A percentile compares a stretch with the other conserved stretches of the same genome.
phyloP scores from a whole-genome alignment of 352 stramenopile species.

The Globisporangium nunn region DNA sequence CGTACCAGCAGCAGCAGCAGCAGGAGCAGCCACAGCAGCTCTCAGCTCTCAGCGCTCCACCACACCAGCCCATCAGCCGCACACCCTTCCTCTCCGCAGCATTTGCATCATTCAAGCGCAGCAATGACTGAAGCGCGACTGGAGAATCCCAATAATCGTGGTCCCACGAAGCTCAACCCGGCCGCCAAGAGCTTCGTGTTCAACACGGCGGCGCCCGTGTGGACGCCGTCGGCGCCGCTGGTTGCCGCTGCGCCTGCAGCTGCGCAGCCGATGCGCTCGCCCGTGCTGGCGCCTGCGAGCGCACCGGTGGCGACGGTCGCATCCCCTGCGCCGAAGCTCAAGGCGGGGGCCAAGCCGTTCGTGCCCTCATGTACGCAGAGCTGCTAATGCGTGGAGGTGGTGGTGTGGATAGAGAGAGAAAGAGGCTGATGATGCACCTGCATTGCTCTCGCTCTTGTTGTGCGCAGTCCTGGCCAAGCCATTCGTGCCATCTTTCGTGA shows the following conservation, averaged over 20 bases:
- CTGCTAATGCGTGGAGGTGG: background rate
- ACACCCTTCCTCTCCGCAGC: too few relatives aligned
- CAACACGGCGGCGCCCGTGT: conserved; percentile 38
- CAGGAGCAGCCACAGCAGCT: background rate
- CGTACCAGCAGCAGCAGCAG: background rate
- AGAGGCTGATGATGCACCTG: background rate
- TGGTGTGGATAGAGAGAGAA: background rate
- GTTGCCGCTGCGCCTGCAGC: conserved; percentile 1
- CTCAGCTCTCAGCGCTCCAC: background rate
- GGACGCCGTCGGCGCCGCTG: conserved; percentile 26
- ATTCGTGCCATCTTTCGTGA: conserved; percentile 9
- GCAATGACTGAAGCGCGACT: conserved; percentile 16
- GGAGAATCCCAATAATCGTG: conserved; percentile 14
- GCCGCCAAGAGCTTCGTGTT: conserved; percentile 65
- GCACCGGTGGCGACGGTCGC: conserved; percentile 8
- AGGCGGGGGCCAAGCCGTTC: conserved; percentile 18
- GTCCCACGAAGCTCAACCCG: conserved; percentile 44
- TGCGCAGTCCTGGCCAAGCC: conserved; percentile 11
- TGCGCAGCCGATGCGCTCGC: conserved; percentile 19
- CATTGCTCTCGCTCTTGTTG: background rate
- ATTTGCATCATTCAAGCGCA: background rate
- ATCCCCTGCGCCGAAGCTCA: conserved; percentile 17
- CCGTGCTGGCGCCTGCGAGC: conserved; percentile 30
- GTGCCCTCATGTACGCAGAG: conserved; percentile 11
- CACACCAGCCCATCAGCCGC: background rate